Evolutionary conservation across 2,329 filamentous ascomycete species (phyloP), one percentile per base, ranked within the genome.

Genomic region (Microdochium paspali): DNA sequence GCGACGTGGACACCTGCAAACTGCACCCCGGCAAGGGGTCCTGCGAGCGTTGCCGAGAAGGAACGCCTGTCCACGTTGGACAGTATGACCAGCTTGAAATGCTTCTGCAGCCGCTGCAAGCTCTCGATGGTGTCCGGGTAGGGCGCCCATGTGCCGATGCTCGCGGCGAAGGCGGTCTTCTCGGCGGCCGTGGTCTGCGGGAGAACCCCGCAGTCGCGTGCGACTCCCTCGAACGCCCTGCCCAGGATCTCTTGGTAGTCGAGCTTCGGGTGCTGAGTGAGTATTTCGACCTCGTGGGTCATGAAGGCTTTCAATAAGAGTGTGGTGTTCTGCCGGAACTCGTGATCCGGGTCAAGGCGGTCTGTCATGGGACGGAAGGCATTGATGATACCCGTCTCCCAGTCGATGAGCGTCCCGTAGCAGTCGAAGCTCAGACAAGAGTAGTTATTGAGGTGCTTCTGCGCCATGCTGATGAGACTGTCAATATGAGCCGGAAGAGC

Each of bases 391-490:
- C 84, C 84, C n/a, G 67, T 62, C 63, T 89, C 83, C 84, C 84
- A 89, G 67, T 90, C 84, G 50, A 90, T 78, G 1, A 90, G 73
- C 0, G 86, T 90, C 58, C 85, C 85, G 62, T 86, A 90, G 66
- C 85, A 80, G 64, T 90, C 85, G 63, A 90, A 88, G 52, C 7
- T 35, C 6, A 35, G 31, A n/a, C 31, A 35, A 30, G 28, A 30
- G 28, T 30, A 30, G 28, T 30, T 15, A 30, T 15, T 30, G 15
- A 30, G 28, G 28, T 30, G 28, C 28, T 15, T 30, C 28, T 30
- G 28, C 28, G 28, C 28, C 28, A 30, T 30, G 15, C 28, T 30
- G 15, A 15, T 9, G 28, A 30, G n/a, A 30, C 15, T 30, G 28
- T 30, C 28, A 30, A 30, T 9, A 30, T 30, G 15, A 15, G 9